phyloP scores from a whole-genome alignment of 129 eudicot genomes.

The Artemisia annua region DNA sequence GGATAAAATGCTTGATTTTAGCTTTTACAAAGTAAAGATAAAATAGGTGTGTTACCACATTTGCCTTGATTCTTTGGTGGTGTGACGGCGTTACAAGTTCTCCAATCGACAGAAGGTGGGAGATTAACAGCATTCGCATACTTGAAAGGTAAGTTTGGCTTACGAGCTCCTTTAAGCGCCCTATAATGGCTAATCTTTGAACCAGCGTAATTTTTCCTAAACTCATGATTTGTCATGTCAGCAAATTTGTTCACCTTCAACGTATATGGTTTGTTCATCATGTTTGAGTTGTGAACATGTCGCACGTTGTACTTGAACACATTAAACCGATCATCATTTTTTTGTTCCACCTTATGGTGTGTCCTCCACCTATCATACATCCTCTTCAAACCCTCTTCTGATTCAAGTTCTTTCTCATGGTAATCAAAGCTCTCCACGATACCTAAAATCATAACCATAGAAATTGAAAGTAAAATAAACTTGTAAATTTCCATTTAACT shows the following conservation, averaged over 20 bases:
- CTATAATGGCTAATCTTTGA: conserved; percentile 44
- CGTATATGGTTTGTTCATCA: conserved; percentile 71
- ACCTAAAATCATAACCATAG: conserved; percentile 40
- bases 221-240: conserved; percentile 76
- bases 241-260: conserved; percentile 78
- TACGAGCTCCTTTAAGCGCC: conserved; percentile 40
- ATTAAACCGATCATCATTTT: conserved; percentile 53
- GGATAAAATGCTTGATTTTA: neutral
- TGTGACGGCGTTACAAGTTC: conserved; percentile 52
- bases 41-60: conserved; percentile 45
- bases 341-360: conserved; percentile 53
- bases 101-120: conserved; percentile 69
- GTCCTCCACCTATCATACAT: conserved; percentile 83
- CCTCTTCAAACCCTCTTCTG: conserved; percentile 56
- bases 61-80: conserved; percentile 64
- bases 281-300: conserved; percentile 61
- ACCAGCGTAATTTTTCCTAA: conserved; percentile 54
- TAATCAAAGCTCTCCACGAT: conserved; percentile 53
- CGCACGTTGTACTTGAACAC: conserved; percentile 68
- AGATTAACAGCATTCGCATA: conserved; percentile 40
- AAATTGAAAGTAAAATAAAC: conserved; percentile 33
- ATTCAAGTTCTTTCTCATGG: conserved; percentile 60
- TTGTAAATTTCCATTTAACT: conserved; percentile 30
- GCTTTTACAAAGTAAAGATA: neutral
- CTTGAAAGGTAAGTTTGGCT: conserved; percentile 34